phyloP scores from a whole-genome alignment of 2,329 filamentous ascomycete genomes.

The Dendrostoma leiphaemia region DNA sequence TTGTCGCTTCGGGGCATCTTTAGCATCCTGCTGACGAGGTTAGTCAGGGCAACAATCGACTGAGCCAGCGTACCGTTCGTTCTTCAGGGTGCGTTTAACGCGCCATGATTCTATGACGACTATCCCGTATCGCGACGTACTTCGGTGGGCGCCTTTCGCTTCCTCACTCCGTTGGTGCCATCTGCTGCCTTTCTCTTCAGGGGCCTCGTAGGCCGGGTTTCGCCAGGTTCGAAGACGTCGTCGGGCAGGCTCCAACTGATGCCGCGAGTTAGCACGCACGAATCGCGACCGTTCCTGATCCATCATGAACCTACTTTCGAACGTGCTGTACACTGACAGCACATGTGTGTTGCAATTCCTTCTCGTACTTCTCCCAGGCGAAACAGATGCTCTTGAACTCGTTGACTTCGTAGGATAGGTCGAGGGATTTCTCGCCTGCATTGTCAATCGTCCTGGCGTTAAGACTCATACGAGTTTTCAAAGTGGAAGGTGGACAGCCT shows the following conservation, averaged over 20 bases:
- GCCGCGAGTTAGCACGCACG: conserved; percentile 18
- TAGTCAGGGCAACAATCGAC: conserved; percentile 5
- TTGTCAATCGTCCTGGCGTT: conserved; percentile 33
- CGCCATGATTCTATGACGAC: conserved; percentile 6
- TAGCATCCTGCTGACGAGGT: conserved; percentile 17
- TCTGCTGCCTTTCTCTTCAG: conserved; percentile 50
- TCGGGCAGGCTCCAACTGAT: conserved; percentile 80
- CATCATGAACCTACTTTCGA: conserved; percentile 68
- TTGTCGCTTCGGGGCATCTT: conserved; percentile 17
- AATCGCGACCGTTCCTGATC: neutral
- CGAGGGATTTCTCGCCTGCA: conserved; percentile 66
- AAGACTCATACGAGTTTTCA: conserved; percentile 17
- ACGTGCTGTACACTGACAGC: conserved; percentile 80
- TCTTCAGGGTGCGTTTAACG: neutral
- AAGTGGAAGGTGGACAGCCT: neutral
- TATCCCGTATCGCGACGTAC: conserved; percentile 28
- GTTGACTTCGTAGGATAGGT: conserved; percentile 77
- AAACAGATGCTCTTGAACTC: conserved; percentile 84
- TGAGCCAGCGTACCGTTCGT: neutral
- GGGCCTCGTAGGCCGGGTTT: conserved; percentile 63
- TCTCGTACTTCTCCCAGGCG: conserved; percentile 71
- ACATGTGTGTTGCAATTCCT: conserved; percentile 46
- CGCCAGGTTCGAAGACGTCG: conserved; percentile 82
- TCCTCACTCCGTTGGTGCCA: conserved; percentile 42
- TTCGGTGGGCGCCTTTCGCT: conserved; percentile 45